These are phyloP conservation scores for Setaria italica DNA, from an alignment of 202 grass and related monocot species.

Conservation along the genomic window DNA sequence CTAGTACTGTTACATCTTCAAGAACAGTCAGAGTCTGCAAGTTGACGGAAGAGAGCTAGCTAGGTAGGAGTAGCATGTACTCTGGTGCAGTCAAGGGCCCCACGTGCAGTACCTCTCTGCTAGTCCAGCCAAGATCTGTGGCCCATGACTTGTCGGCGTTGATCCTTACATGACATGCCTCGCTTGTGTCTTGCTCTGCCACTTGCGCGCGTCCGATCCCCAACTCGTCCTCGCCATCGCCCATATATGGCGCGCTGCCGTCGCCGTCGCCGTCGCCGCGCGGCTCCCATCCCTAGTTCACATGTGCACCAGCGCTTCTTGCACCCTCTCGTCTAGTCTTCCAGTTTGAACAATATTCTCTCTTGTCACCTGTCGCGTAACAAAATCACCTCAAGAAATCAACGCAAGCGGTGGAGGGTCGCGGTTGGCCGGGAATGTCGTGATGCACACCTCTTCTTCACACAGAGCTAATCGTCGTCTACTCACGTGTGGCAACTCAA, in stretches of 20 bases:
- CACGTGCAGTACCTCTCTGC: neutral
- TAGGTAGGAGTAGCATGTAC: no score
- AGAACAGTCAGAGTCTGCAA: neutral
- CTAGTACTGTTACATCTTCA: neutral
- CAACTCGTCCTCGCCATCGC: neutral
- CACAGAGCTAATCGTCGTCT: neutral
- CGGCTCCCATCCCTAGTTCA: neutral
- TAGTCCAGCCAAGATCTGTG: constrained; percentile 24
- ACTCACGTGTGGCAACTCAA: neutral
- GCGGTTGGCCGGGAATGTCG: neutral
- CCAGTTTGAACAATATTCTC: neutral
- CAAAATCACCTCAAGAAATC: neutral
- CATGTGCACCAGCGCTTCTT: neutral
- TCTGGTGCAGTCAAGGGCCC: neutral
- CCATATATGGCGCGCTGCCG: neutral
- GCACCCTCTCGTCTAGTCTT: neutral
- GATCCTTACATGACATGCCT: neutral
- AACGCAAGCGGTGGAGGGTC: neutral
- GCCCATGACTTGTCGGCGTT: constrained; percentile 10
- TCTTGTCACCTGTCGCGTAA: neutral
- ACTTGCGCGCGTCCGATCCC: neutral
- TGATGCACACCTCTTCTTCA: neutral
- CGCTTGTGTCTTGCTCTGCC: constrained; percentile 1
- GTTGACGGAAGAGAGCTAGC: neutral
- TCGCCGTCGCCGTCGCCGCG: neutral